Conservation (phyloP, 106 monocot genomes). For the Narthecium ossifragum region DNA sequence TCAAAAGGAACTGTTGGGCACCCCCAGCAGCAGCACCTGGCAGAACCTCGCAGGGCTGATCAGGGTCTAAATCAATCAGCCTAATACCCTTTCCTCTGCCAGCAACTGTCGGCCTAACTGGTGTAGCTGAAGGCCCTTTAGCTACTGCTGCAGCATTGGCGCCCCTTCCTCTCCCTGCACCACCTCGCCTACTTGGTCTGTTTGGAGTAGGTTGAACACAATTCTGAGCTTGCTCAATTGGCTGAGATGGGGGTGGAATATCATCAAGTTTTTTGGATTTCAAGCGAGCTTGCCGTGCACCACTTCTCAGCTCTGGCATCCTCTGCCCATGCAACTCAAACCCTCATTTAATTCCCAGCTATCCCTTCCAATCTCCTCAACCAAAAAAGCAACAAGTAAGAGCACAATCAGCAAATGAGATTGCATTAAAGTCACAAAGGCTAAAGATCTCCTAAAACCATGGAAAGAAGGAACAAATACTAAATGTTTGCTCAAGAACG, state of each 20-base stretch:
- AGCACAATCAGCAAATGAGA: constrained; percentile 6
- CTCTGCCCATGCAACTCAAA: constrained; percentile 86
- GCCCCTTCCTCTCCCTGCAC: constrained; percentile 75
- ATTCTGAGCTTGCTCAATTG: constrained; percentile 52
- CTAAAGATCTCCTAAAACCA: background rate
- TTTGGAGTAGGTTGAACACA: constrained; percentile 31
- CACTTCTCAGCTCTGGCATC: constrained; percentile 99
- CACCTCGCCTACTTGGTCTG: constrained; percentile 53
- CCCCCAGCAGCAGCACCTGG: constrained; percentile 48
- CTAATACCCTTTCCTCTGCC: constrained; percentile 67
- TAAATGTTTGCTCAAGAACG: background rate
- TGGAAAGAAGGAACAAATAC: background rate
- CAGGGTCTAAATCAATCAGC: constrained; percentile 74
- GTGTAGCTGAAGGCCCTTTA: constrained; percentile 38
- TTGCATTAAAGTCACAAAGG: background rate
- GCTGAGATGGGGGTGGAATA: constrained; percentile 26
- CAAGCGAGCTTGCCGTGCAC: constrained; percentile 88
- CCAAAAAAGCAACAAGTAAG: background rate
- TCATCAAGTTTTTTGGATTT: constrained; percentile 72
- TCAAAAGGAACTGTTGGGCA: constrained; percentile 43
- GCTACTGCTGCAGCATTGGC: constrained; percentile 47
- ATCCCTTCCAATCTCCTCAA: constrained; percentile 25
- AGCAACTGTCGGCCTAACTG: constrained; percentile 37
- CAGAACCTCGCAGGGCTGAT: constrained; percentile 56
- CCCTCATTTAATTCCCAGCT: constrained; percentile 26